A percentile compares a stretch with the other conserved stretches of the same genome.
These are phyloP conservation scores for Grifola frondosa DNA, from an alignment of 1,284 basidiomycete species.

Conservation along the genomic window DNA sequence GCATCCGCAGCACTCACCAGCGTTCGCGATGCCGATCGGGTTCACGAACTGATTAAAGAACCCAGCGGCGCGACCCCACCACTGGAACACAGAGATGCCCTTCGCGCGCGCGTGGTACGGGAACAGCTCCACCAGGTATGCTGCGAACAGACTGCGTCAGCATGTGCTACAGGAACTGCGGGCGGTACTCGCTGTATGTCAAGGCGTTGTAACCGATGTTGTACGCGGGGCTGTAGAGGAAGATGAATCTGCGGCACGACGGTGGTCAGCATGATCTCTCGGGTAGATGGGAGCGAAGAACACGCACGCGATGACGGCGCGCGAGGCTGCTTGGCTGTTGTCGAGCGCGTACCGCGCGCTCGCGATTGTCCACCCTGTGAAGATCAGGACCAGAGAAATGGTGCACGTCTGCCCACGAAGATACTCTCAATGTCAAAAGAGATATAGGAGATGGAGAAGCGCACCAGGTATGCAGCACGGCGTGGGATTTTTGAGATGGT, in stretches of 20 bases:
- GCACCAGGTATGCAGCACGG: slow-evolving; percentile 48
- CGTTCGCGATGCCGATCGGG: slow-evolving; percentile 59
- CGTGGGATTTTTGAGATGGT: slow-evolving; percentile 49
- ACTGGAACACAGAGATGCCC: slow-evolving; percentile 64
- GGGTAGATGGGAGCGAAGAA: not conserved
- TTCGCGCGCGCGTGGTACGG: slow-evolving; percentile 67
- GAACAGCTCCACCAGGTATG: slow-evolving; percentile 67
- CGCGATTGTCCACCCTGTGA: slow-evolving; percentile 53
- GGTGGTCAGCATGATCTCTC: not conserved
- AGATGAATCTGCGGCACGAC: slow-evolving; percentile 51
- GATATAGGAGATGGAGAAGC: slow-evolving; percentile 13
- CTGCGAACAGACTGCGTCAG: slow-evolving; percentile 25
- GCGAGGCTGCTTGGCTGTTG: slow-evolving; percentile 43
- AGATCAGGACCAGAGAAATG: slow-evolving; percentile 46
- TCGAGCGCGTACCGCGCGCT: slow-evolving; percentile 47
- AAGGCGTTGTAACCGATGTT: slow-evolving; percentile 65
- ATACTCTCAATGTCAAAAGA: not conserved
- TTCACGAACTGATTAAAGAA: slow-evolving; percentile 77
- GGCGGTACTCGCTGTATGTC: slow-evolving; percentile 45
- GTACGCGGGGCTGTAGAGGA: slow-evolving; percentile 67
- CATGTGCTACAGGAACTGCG: not conserved
- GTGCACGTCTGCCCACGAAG: slow-evolving; percentile 39
- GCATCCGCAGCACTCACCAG: slow-evolving; percentile 29
- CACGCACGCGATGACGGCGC: slow-evolving; percentile 47
- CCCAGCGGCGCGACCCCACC: slow-evolving; percentile 53